Conservation (phyloP, 2,329 filamentous ascomycete genomes). For the Bretziella fagacearum region DNA sequence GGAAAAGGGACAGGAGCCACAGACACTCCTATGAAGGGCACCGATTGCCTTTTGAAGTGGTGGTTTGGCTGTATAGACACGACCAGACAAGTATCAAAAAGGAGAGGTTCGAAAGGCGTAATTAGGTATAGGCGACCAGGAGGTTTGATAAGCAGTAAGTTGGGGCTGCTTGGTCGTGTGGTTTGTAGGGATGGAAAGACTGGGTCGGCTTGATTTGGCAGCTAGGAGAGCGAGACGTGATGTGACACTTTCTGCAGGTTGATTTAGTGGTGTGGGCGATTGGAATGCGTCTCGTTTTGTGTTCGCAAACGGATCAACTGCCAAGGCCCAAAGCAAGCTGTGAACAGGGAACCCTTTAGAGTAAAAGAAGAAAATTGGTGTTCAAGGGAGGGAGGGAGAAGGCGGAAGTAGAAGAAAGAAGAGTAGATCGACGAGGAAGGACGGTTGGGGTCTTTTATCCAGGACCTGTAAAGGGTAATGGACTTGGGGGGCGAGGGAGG, state of each 20-base stretch:
- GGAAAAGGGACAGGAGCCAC: background rate
- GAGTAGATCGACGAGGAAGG: conserved; percentile 1
- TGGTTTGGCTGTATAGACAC: background rate
- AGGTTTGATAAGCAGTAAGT: too few species aligned
- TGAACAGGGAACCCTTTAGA: background rate
- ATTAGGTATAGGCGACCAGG: background rate
- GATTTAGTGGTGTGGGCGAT: conserved; percentile 1
- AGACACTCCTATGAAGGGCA: too few species aligned
- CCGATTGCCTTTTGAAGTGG: too few species aligned
- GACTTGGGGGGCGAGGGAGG: background rate
- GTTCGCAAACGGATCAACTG: conserved; percentile 7
- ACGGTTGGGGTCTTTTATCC: background rate
- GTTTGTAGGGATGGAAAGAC: too few species aligned
- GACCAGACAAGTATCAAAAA: background rate
- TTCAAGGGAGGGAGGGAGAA: background rate
- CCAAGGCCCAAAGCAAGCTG: background rate
- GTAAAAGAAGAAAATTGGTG: background rate
- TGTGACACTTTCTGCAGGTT: background rate
- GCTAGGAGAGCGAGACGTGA: background rate
- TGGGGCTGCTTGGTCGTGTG: too few species aligned
- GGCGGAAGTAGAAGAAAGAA: background rate
- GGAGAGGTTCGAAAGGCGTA: background rate
- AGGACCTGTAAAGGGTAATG: background rate
- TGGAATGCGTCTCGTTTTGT: conserved; percentile 7
- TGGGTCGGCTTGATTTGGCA: background rate